These are phyloP conservation scores for Thelonectria blattea DNA, from an alignment of 2,329 filamentous ascomycete species.

Conservation along the genomic window DNA sequence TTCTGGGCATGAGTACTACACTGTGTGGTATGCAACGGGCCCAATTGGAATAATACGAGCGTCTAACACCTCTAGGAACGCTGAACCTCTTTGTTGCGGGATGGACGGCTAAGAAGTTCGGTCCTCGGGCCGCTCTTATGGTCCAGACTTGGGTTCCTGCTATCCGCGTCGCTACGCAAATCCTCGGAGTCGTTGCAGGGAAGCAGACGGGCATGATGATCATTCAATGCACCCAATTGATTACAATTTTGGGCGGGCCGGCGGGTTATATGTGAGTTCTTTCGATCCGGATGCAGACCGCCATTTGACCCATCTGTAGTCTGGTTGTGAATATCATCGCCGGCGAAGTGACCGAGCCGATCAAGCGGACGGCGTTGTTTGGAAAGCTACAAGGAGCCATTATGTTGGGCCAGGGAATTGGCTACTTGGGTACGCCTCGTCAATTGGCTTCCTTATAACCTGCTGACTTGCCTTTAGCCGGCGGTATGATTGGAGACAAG, in stretches of 20 bases:
- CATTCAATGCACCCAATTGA: conserved; percentile 70
- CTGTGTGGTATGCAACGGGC: conserved; percentile 59
- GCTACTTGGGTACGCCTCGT: conserved; percentile 57
- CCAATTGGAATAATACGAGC: rapidly evolving
- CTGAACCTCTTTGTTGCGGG: conserved; percentile 65
- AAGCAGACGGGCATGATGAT: conserved; percentile 69
- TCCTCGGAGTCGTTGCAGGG: conserved; percentile 67
- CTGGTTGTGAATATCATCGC: conserved; percentile 73
- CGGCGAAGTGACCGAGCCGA: conserved; percentile 66
- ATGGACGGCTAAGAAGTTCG: conserved; percentile 70
- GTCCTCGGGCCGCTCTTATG: conserved; percentile 66
- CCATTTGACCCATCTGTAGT: conserved; percentile 32
- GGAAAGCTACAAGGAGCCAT: conserved; percentile 70
- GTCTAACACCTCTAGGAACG: conserved; percentile 20
- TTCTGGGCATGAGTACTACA: conserved; percentile 71
- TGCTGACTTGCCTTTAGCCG: conserved; percentile 48
- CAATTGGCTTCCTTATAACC: no score
- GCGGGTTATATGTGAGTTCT: conserved; percentile 64
- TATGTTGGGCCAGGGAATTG: conserved; percentile 70
- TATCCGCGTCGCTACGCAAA: conserved; percentile 67
- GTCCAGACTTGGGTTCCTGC: conserved; percentile 70
- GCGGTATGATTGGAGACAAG: conserved; percentile 67
- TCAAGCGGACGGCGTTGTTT: conserved; percentile 67
- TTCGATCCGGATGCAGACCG: rapidly evolving
- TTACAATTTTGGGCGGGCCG: conserved; percentile 72